phyloP scores from a whole-genome alignment of 2,329 filamentous ascomycete genomes.

The Trichophyton mentagrophytes region DNA sequence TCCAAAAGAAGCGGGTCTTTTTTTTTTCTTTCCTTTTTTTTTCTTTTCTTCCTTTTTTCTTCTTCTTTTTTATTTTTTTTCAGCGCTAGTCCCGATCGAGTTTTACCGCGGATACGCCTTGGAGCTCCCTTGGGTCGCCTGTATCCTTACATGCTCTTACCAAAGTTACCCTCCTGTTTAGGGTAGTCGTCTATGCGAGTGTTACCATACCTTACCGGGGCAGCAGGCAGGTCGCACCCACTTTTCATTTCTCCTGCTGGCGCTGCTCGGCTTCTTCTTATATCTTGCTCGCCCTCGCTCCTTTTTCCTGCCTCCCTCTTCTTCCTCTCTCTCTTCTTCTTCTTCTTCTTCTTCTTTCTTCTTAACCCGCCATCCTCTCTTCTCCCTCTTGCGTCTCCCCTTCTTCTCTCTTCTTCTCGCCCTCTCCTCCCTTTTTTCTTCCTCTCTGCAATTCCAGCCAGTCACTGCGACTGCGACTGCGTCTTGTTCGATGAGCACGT shows the following conservation, averaged over 20 bases:
- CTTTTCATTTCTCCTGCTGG: conserved; percentile 7
- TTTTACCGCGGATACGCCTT: conserved; percentile 2
- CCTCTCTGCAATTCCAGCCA: conserved; percentile 3
- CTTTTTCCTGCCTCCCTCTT: conserved; percentile 7
- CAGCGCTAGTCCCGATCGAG: background rate
- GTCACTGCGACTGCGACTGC: background rate
- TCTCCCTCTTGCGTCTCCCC: background rate
- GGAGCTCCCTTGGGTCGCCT: background rate
- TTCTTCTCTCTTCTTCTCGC: background rate
- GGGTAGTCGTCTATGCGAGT: too few relatives aligned
- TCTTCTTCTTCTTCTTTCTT: conserved; percentile 6
- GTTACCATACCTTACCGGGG: too few relatives aligned
- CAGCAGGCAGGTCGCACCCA: conserved; percentile 1
- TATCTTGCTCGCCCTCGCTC: conserved; percentile 4
- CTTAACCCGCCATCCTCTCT: conserved; percentile 6
- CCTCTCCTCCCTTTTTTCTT: background rate
- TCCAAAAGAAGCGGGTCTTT: too few relatives aligned
- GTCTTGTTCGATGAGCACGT: conserved; percentile 1
- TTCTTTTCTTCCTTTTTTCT: background rate
- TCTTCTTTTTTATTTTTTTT: background rate
- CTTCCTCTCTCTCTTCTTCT: conserved; percentile 7
- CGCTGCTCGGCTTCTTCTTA: background rate
- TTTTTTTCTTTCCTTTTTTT: background rate
- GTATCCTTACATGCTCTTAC: background rate
- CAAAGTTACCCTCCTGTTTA: background rate